A percentile compares a stretch with the other conserved stretches of the same genome.
Evolutionary conservation across 257 asterid genomes (phyloP).

Genomic region (Solanum appendiculatum): DNA sequence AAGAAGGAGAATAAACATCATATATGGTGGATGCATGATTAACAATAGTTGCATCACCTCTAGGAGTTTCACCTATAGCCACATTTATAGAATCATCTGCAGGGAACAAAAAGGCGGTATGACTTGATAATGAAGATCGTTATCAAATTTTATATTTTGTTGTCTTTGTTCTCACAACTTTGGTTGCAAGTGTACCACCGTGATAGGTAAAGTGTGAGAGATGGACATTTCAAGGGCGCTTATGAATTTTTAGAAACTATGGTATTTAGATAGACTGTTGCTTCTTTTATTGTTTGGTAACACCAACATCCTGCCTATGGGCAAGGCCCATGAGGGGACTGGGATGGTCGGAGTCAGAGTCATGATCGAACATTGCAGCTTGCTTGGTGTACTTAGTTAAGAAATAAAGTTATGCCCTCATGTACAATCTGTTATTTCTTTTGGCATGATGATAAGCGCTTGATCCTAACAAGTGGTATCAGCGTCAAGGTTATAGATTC

Average conservation of each 20-base stretch:
- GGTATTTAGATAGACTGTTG: not conserved
- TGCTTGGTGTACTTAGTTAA: no score
- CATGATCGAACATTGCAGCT: no score
- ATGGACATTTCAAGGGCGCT: constrained; percentile 28
- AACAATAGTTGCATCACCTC: constrained; percentile 45
- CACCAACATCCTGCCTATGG: no score
- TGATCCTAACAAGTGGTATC: no score
- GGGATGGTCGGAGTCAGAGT: no score
- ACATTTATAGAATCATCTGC: constrained; percentile 57
- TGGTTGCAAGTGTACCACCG: constrained; percentile 56
- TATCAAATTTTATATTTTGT: constrained; percentile 38
- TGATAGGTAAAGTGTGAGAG: not conserved
- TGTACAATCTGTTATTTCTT: no score
- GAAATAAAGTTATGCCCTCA: no score
- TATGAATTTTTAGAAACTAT: constrained; percentile 19
- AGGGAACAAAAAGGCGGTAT: constrained; percentile 55
- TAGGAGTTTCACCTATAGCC: constrained; percentile 58
- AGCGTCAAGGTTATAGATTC: no score
- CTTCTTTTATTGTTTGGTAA: no score
- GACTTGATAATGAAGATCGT: constrained; percentile 46
- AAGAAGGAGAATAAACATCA: no score
- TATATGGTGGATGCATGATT: constrained; percentile 40
- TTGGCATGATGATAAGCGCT: no score
- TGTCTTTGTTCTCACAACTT: constrained; percentile 44
- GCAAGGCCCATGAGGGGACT: no score